phyloP scores from a whole-genome alignment of 495 filamentous ascomycete genomes.

The Lentithecium fluviatile region DNA sequence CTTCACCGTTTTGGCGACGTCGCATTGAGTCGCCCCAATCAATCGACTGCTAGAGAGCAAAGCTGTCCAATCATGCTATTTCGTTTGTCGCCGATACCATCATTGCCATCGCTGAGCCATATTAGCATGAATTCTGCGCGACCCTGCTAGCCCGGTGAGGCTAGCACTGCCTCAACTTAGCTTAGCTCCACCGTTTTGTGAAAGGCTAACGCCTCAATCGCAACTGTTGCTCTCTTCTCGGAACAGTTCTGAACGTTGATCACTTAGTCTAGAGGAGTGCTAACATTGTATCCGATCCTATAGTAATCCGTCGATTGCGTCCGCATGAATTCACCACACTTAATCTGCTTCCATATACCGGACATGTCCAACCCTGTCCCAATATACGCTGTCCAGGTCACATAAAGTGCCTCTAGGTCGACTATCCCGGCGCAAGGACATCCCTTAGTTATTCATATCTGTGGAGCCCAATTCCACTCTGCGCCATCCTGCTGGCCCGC shows the following conservation, averaged over 20 bases:
- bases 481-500: slow-evolving; percentile 7
- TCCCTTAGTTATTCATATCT: slow-evolving; percentile 4
- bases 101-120: slow-evolving; percentile 17
- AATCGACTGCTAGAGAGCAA: slow-evolving; percentile 12
- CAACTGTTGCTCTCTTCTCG: neutral
- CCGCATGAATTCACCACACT: slow-evolving; percentile 12
- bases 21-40: slow-evolving; percentile 8
- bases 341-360: slow-evolving; percentile 14
- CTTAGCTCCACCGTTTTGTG: slow-evolving; percentile 14
- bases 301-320: slow-evolving; percentile 23
- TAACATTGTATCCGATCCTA: slow-evolving; percentile 11
- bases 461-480: slow-evolving; percentile 4
- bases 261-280: slow-evolving; percentile 16
- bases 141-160: slow-evolving; percentile 10
- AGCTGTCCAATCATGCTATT: slow-evolving; percentile 10
- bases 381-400: slow-evolving; percentile 19
- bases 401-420: slow-evolving; percentile 9
- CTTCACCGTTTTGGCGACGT: neutral
- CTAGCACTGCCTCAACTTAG: slow-evolving; percentile 8
- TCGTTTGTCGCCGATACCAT: slow-evolving; percentile 8
- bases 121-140: slow-evolving; percentile 11
- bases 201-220: slow-evolving; percentile 13
- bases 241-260: neutral
- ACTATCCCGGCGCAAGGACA: slow-evolving; percentile 12
- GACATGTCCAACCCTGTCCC: slow-evolving; percentile 9